Percentiles rank a stretch among this genome's conserved stretches.
Evolutionary conservation across 768 basidiomycete genomes (phyloP).

Genomic region (Leccinum ochraceum): DNA sequence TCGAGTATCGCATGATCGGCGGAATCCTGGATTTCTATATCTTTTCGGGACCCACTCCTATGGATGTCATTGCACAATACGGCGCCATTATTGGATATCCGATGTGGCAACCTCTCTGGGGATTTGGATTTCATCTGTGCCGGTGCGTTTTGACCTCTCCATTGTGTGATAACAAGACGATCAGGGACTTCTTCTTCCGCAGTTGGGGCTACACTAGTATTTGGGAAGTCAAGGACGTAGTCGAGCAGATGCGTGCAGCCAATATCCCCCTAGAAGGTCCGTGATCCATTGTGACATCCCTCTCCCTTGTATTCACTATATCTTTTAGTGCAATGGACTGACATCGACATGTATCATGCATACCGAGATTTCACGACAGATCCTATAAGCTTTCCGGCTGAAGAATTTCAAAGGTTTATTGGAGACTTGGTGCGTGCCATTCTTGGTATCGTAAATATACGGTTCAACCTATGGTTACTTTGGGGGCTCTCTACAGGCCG

Average conservation of each 20-base stretch:
- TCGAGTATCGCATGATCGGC: slow-evolving; percentile 73
- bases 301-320: not conserved
- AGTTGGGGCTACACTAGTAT: slow-evolving; percentile 50
- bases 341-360: slow-evolving; percentile 73
- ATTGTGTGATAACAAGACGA: not conserved
- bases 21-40: slow-evolving; percentile 79
- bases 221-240: slow-evolving; percentile 52
- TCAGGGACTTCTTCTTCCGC: not conserved
- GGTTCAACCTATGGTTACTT: not conserved
- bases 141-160: slow-evolving; percentile 35
- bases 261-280: slow-evolving; percentile 71
- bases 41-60: slow-evolving; percentile 54
- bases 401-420: slow-evolving; percentile 54
- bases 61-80: slow-evolving; percentile 67
- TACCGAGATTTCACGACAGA: slow-evolving; percentile 68
- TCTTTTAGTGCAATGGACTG: slow-evolving; percentile 69
- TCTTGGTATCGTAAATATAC: not conserved
- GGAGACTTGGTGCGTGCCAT: slow-evolving; percentile 47
- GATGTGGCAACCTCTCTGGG: slow-evolving; percentile 70
- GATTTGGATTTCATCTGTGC: slow-evolving; percentile 76
- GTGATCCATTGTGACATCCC: not conserved
- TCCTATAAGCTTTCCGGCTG: slow-evolving; percentile 58
- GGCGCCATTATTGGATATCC: slow-evolving; percentile 63
- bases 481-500: not conserved
- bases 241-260: slow-evolving; percentile 60